Evolutionary conservation across 164 flowering plant species (phyloP).

Genomic region (Echeveria elegans): DNA sequence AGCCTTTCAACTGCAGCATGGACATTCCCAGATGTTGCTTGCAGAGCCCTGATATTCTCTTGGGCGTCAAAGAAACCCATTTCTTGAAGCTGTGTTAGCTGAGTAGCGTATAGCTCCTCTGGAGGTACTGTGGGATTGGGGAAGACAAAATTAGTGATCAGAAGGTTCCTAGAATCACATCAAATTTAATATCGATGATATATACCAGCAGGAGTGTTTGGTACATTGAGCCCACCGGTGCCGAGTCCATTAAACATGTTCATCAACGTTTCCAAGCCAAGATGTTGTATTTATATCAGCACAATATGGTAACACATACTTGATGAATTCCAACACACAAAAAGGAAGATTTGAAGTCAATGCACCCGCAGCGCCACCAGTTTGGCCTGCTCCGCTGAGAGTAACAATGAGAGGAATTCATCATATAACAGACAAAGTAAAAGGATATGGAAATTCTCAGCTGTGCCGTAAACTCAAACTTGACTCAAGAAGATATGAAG

Average conservation of each 20-base stretch:
- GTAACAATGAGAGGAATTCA: background rate
- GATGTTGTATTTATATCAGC: conserved; percentile 13
- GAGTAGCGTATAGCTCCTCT: conserved; percentile 85
- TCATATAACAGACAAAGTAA: background rate
- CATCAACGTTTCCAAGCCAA: conserved; percentile 37
- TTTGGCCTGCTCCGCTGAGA: conserved; percentile 1
- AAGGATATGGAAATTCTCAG: no score
- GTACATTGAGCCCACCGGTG: conserved; percentile 27
- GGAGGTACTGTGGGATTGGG: conserved; percentile 53
- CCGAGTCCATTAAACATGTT: conserved; percentile 50
- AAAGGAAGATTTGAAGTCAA: background rate
- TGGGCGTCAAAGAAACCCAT: conserved; percentile 95
- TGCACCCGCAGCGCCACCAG: conserved; percentile 4
- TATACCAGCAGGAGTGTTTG: conserved; percentile 13
- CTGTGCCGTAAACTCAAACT: background rate
- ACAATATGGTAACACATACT: background rate
- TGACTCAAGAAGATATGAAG: conserved; percentile 4
- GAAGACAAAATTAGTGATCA: background rate
- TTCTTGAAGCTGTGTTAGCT: conserved; percentile 86
- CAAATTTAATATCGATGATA: conserved; percentile 18
- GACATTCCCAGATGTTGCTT: conserved; percentile 83
- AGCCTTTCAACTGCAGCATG: conserved; percentile 96
- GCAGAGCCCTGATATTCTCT: conserved; percentile 81
- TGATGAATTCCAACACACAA: background rate
- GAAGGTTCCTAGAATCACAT: background rate